phyloP scores from a whole-genome alignment of 148 eudicot species.

The Chenopodium formosanum region DNA sequence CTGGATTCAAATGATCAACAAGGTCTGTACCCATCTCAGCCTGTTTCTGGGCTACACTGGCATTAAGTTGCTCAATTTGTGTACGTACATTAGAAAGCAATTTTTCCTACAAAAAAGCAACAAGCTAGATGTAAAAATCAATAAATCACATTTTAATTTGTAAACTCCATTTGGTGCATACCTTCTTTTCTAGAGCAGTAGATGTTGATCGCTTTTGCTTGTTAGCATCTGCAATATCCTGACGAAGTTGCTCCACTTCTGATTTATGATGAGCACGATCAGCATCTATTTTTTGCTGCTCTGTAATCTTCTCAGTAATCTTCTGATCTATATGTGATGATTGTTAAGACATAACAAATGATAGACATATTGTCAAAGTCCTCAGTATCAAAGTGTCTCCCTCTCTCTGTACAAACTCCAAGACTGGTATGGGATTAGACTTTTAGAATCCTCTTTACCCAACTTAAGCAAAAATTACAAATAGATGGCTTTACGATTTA shows the following conservation, averaged over 20 bases:
- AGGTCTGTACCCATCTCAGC: constrained; percentile 97
- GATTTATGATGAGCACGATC: constrained; percentile 87
- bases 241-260: constrained; percentile 76
- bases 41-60: constrained; percentile 61
- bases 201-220: constrained; percentile 72
- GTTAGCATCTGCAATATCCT: constrained; percentile 71
- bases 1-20: constrained; percentile 82
- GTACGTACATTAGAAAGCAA: constrained; percentile 57
- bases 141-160: background rate
- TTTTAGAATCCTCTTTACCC: background rate
- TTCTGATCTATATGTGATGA: constrained; percentile 73
- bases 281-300: constrained; percentile 94
- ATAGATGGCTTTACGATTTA: background rate
- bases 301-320: constrained; percentile 80
- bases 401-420: background rate
- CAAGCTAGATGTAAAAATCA: constrained; percentile 22
- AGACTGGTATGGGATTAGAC: background rate
- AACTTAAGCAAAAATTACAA: background rate
- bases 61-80: constrained; percentile 78
- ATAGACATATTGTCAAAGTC: background rate
- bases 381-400: background rate
- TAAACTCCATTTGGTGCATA: constrained; percentile 15
- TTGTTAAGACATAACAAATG: constrained; percentile 46
- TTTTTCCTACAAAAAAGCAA: constrained; percentile 57
- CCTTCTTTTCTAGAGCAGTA: constrained; percentile 86